Evolutionary conservation across 2,329 filamentous ascomycete genomes (phyloP).

Genomic region (Juglanconis oblonga): DNA sequence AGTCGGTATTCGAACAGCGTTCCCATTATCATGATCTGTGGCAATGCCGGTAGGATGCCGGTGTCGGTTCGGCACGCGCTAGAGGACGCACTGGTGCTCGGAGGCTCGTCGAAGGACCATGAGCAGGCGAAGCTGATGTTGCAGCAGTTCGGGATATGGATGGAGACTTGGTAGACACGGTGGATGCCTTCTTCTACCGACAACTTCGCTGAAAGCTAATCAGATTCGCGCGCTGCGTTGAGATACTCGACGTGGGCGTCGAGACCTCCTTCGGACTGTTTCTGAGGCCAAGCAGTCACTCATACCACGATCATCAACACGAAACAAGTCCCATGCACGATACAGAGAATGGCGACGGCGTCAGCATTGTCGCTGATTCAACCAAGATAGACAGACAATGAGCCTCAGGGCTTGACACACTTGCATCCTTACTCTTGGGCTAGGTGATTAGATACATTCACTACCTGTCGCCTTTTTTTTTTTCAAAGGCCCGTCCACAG

Average conservation of each 20-base stretch:
- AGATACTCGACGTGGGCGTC: too few relatives aligned
- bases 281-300: too few relatives aligned
- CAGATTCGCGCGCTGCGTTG: too few relatives aligned
- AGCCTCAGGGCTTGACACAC: background rate
- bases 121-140: constrained; percentile 38
- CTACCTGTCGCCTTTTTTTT: too few relatives aligned
- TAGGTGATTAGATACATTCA: background rate
- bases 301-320: too few relatives aligned
- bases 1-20: constrained; percentile 19
- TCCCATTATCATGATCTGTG: constrained; percentile 52
- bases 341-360: background rate
- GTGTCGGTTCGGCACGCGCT: constrained; percentile 51
- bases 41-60: constrained; percentile 58
- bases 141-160: constrained; percentile 45
- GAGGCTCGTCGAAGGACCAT: constrained; percentile 29
- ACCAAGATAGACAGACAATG: background rate
- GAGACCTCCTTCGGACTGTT: too few relatives aligned
- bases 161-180: constrained; percentile 54
- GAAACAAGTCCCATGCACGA: too few relatives aligned
- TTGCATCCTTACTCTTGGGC: background rate
- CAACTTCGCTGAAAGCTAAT: background rate
- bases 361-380: background rate
- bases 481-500: too few relatives aligned
- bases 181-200: background rate
- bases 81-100: constrained; percentile 44